These are phyloP conservation scores for Avena sativa DNA, from an alignment of 176 grass and related monocot genomes.

Conservation along the genomic window DNA sequence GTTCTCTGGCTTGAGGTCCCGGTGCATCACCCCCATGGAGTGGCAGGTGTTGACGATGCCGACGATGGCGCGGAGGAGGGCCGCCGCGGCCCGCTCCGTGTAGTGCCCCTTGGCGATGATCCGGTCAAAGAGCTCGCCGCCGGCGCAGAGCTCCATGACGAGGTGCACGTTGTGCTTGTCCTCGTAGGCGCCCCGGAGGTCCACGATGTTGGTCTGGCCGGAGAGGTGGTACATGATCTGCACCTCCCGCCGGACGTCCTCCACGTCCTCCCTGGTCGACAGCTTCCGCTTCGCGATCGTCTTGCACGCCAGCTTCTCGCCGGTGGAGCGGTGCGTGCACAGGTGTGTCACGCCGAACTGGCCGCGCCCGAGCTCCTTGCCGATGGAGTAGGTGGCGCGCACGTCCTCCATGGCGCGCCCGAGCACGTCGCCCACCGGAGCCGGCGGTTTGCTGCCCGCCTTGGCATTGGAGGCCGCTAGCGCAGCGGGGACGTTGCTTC, in stretches of 20 bases:
- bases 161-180: slow-evolving; percentile 81
- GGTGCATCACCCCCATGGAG: slow-evolving; percentile 72
- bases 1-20: slow-evolving; percentile 91
- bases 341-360: slow-evolving; percentile 94
- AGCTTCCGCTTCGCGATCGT: slow-evolving; percentile 85
- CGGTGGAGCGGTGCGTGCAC: slow-evolving; percentile 66
- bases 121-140: slow-evolving; percentile 89
- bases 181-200: slow-evolving; percentile 73
- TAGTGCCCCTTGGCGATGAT: slow-evolving; percentile 83
- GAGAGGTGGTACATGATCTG: slow-evolving; percentile 93
- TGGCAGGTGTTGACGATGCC: slow-evolving; percentile 60
- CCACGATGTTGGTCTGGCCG: slow-evolving; percentile 71
- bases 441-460: neutral
- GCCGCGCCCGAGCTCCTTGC: slow-evolving; percentile 86
- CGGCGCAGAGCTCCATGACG: slow-evolving; percentile 92
- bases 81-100: slow-evolving; percentile 69
- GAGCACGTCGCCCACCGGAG: slow-evolving; percentile 63
- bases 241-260: slow-evolving; percentile 80
- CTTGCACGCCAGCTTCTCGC: slow-evolving; percentile 81
- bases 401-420: slow-evolving; percentile 83
- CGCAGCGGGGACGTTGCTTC: neutral
- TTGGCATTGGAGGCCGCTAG: neutral
- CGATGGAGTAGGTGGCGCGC: slow-evolving; percentile 54
- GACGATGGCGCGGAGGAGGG: slow-evolving; percentile 62
- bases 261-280: slow-evolving; percentile 55